Evolutionary conservation across 2,329 filamentous ascomycete species (phyloP), one percentile per base, ranked within the genome.

Genomic region (Lomentospora prolificans): DNA sequence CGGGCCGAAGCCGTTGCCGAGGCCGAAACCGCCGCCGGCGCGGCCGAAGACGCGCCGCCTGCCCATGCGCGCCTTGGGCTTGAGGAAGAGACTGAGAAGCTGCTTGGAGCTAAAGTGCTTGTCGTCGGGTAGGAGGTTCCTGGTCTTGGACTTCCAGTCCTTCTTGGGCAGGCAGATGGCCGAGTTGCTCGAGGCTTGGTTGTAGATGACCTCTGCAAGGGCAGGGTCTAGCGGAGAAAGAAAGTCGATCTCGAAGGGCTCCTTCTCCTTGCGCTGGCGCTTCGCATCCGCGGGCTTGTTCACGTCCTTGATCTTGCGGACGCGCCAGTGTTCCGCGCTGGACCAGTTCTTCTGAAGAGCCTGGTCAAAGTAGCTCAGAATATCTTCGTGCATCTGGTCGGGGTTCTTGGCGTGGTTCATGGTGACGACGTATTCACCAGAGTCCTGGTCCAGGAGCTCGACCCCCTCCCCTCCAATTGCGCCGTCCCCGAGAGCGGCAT

Each of bases 261-360:
- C 92, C 70, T 96, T 99, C 69, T 97, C 94, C 70, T 96, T 97
- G 60, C 90, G 82, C 63, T 85, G 82, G 60, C 80, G 85, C 65
- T 69, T 80, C 63, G 64, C 73, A 36, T 48, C 50, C n/a, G 41
- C 39, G 53, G 72, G 70, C 69, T 91, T 90, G 64, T 76, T 79
- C 64, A 78, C 73, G 60, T 86, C 83, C 65, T 97, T 97, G 69
- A 99, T 94, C 66, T 90, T 90, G 60, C 89, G 82, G 66, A 99
- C 97, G 62, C 92, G 86, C 94, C 94, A 99, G 70, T 99, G 94
- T 68, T 97, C 94, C n/a, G 94, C 92, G 51, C 90, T 95, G 4
- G 87, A 86, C 92, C 94, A 99, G 65, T 96, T 96, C 78, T 96
- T 97, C 67, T 94, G 89, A 46, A 97, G 74, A 2, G 92, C 91